A percentile compares a stretch with the other conserved stretches of the same genome.
Conservation (phyloP, 345 rosid species). For the Lepidium africanum region DNA sequence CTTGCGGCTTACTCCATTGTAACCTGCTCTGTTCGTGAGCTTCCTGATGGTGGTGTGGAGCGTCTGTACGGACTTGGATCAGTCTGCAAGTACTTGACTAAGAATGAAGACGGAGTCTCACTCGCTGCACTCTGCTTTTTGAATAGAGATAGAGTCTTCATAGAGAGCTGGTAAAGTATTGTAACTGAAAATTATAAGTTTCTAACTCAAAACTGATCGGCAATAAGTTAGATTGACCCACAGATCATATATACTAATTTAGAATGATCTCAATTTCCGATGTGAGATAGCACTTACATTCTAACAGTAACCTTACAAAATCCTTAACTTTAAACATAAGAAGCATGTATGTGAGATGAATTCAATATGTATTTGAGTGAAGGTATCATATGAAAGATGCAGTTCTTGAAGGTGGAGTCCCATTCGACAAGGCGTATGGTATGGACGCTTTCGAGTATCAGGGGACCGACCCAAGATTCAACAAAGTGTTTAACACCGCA, state of each 20-base stretch:
- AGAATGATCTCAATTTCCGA: too few relatives aligned
- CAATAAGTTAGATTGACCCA: too few relatives aligned
- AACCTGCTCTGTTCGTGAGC: slow-evolving; percentile 35
- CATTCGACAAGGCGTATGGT: slow-evolving; percentile 64
- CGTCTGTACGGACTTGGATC: slow-evolving; percentile 61
- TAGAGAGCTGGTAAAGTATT: slow-evolving; percentile 72
- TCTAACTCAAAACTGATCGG: too few relatives aligned
- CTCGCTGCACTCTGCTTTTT: slow-evolving; percentile 53
- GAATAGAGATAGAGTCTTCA: slow-evolving; percentile 72
- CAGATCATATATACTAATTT: too few relatives aligned
- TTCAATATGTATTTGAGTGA: background rate
- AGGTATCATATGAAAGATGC: slow-evolving; percentile 77
- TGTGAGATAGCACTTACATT: too few relatives aligned
- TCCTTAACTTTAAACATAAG: background rate
- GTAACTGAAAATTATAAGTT: background rate
- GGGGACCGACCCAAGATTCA: slow-evolving; percentile 55
- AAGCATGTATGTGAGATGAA: background rate
- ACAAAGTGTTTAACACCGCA: slow-evolving; percentile 61
- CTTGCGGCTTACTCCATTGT: slow-evolving; percentile 56
- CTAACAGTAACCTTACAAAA: background rate
- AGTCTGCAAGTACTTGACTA: slow-evolving; percentile 66
- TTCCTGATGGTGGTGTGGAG: slow-evolving; percentile 41
- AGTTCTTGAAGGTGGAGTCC: slow-evolving; percentile 64
- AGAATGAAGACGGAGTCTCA: slow-evolving; percentile 68
- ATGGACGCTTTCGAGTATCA: slow-evolving; percentile 70